Base-by-base conservation (phyloP, 164 flowering plant genomes). In the Macadamia tetraphylla region DNA sequence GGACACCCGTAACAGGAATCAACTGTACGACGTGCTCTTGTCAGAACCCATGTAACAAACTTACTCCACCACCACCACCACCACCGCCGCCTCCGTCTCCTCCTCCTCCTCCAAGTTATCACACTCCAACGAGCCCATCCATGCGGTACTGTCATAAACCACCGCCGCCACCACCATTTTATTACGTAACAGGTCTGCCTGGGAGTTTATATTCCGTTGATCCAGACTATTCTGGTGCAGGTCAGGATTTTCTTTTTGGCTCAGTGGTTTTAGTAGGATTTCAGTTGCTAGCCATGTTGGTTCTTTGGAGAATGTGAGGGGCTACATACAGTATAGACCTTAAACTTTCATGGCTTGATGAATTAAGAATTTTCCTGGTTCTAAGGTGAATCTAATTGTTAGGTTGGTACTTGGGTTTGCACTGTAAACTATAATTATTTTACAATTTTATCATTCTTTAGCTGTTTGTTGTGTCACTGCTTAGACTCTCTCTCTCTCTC, bases 21-120 rank as follows among this genome's bases (percentile, higher is more conserved):
- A 65, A 59, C 53, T 75, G 78, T 30, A 43, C 72, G 30, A 48
- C 69, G 8, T 75, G 78, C 29, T 58, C 74, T 6, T 75, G 77
- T 35, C 62, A 61, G 11, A 74, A 74, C 60, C 74, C 74, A 53
- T 71, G 72, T 48, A 18, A 30, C 48, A 68, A 67, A 17, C 62
- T 64, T 0, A 65, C 64, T 4, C 76, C 76, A 3, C 69, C 75
- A 8, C 71, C 75, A 6, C 15, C 42, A 2, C 64, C 68, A 12
- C 67, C 75, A 11, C 63, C 68, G 18, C 65, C 64, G 43, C 65
- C 64, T 6, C 65, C 57, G 9, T 8, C 51, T 1, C 65, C 57
- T 13, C 18, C 57, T 2, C 57, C 57, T 7, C 68, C 70, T 40
- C 32, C 68, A 0, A 55, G 23, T 23, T 23, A 23, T 23, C 23